Base-by-base conservation (phyloP, 352 stramenopile genomes). In the Chrysophaeum taylorii region DNA sequence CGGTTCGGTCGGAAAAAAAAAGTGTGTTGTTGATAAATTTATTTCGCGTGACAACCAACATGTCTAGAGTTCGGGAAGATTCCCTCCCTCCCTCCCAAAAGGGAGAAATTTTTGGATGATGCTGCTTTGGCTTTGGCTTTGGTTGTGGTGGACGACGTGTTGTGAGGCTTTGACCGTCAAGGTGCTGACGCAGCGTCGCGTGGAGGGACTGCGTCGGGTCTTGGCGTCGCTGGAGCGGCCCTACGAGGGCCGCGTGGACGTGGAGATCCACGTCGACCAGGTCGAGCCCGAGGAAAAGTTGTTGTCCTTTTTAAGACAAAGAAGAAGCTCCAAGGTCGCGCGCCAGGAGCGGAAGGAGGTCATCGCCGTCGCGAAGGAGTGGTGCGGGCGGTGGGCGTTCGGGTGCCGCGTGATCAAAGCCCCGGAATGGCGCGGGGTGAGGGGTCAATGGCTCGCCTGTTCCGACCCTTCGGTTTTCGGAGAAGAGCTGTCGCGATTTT, bases 81-180 rank as follows among this genome's bases (percentile, higher is more conserved):
- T n/a, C n/a, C n/a, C n/a, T n/a, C n/a, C n/a, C n/a, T n/a, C n/a
- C n/a, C n/a, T n/a, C n/a, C n/a, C n/a, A n/a, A n/a, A n/a, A n/a
- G n/a, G n/a, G n/a, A n/a, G n/a, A n/a, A n/a, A n/a, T n/a, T n/a
- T n/a, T n/a, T n/a, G n/a, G n/a, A n/a, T n/a, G n/a, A n/a, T n/a
- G n/a, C n/a, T n/a, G n/a, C n/a, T n/a, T n/a, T n/a, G n/a, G n/a
- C n/a, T n/a, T n/a, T n/a, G n/a, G n/a, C n/a, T n/a, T n/a, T n/a
- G n/a, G n/a, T n/a, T n/a, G n/a, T n/a, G n/a, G n/a, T n/a, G n/a
- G n/a, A n/a, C n/a, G n/a, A n/a, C n/a, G n/a, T n/a, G n/a, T n/a
- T n/a, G n/a, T n/a, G n/a, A n/a, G n/a, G n/a, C n/a, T n/a, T n/a
- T 64, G 27, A 42, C 4, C 53, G 57, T 66, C 12, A 66, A 66